Percentiles rank a stretch among this genome's conserved stretches.
Evolutionary conservation across 163 green algal genomes (phyloP).

Genomic region (Prototheca stagnorum): DNA sequence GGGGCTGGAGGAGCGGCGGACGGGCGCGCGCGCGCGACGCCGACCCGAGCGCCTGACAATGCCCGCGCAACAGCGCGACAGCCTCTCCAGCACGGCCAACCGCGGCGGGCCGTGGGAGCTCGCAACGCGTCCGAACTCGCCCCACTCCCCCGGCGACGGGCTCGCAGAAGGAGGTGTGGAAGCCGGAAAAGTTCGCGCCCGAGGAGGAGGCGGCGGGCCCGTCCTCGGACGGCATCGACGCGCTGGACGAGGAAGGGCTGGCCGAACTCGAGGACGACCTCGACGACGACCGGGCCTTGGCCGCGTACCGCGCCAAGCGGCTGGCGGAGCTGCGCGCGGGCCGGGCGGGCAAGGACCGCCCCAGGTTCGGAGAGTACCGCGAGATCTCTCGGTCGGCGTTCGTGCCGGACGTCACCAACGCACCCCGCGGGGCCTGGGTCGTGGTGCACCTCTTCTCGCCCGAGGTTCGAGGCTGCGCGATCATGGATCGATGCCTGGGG

Average conservation of each 20-base stretch:
- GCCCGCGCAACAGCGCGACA: no score
- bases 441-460: slow-evolving; percentile 62
- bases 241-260: slow-evolving; percentile 28
- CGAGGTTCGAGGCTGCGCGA: slow-evolving; percentile 24
- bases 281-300: slow-evolving; percentile 55
- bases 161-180: slow-evolving; percentile 25
- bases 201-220: slow-evolving; percentile 26
- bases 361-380: slow-evolving; percentile 38
- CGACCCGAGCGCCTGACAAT: no score
- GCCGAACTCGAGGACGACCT: slow-evolving; percentile 60
- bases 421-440: slow-evolving; percentile 43
- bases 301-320: slow-evolving; percentile 48
- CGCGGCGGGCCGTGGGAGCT: no score
- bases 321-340: slow-evolving; percentile 48
- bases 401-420: slow-evolving; percentile 55
- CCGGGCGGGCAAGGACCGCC: slow-evolving; percentile 1
- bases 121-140: no score
- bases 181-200: slow-evolving; percentile 31
- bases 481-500: slow-evolving; percentile 45
- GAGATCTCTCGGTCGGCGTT: slow-evolving; percentile 55
- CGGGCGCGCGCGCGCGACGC: no score
- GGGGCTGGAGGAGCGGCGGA: no score
- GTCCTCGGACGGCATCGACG: slow-evolving; percentile 3
- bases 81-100: no score
- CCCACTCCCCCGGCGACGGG: no score